Evolutionary conservation across 306 rosid genomes (phyloP), one percentile per base, ranked within the genome.

Genomic region (Vigna unguiculata): DNA sequence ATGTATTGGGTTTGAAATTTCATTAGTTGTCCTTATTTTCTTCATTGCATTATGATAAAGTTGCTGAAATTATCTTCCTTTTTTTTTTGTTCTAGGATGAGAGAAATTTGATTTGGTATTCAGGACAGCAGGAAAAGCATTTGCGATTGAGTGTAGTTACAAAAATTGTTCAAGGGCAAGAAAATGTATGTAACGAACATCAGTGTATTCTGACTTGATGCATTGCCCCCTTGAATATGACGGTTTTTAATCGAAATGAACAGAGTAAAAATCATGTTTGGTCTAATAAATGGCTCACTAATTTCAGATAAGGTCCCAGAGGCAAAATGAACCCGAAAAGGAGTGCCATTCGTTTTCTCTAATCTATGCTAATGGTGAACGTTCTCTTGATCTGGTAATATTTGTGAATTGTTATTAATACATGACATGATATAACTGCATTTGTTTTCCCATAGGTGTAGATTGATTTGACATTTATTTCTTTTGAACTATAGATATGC

Each of bases 381-480:
- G 86, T 71, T 84, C 96, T 5, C 96, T 93, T 71, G 90, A 89
- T 84, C 85, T 93, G 95, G 98, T 93, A 91, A n/a, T 63, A 49
- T 47, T 41, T 63, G 21, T 64, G 32, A 19, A 40, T 2, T 20
- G 30, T 38, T 34, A 40, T 69, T 48, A 68, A 43, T 47, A 41
- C n/a, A 32, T 48, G 14, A 19, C 9, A 38, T 25, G 69, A 45
- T 25, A 68, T 74, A 76, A 24, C 61, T 78, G 59, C 24, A 30
- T 79, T 52, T 69, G 28, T 67, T 68, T 71, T 36, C 75, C 43
- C 43, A 68, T 58, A 45, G 62, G 49, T 15, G 46, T 82, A 41
- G 71, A 9, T 69, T 80, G 73, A 75, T 19, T 77, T 17, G 48
- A 16, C 68, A 11, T 13, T 36, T 40, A 53, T 62, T 71, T 58